These are phyloP conservation scores for Paraphoma chrysanthemicola DNA, from an alignment of 2,329 filamentous ascomycete species.

Conservation along the genomic window DNA sequence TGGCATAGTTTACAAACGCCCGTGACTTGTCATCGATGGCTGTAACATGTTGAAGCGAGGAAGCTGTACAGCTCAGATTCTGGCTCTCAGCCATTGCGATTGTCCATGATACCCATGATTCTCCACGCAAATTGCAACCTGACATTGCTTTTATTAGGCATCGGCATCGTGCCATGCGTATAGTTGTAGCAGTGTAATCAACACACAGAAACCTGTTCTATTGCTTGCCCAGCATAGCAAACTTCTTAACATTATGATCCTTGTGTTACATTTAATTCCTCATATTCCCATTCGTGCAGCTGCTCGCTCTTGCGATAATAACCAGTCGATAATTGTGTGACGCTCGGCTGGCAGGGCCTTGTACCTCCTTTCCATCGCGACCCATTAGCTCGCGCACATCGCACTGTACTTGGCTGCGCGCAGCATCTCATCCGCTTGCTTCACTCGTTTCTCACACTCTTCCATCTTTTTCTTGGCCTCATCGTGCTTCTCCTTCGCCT, in stretches of 20 bases:
- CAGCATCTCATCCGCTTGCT: slow-evolving; percentile 17
- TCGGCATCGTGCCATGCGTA: not conserved
- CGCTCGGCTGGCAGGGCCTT: not conserved
- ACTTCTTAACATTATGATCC: not conserved
- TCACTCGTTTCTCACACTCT: slow-evolving; percentile 21
- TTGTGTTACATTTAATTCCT: not conserved
- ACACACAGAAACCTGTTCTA: not conserved
- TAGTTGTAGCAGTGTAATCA: not conserved
- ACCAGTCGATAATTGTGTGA: not conserved
- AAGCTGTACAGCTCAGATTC: no score
- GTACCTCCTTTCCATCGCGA: not conserved
- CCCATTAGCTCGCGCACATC: slow-evolving; percentile 1
- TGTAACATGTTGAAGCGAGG: no score
- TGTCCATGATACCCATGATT: no score
- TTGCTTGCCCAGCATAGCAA: not conserved
- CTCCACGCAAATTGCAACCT: not conserved
- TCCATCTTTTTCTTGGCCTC: slow-evolving; percentile 24
- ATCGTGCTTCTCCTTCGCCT: slow-evolving; percentile 18
- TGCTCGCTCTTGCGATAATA: not conserved
- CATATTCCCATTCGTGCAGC: not conserved
- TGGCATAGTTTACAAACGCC: no score
- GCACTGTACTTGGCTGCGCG: slow-evolving; percentile 7
- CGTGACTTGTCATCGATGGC: no score
- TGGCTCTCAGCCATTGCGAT: no score
- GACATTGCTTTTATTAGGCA: not conserved